These are phyloP conservation scores for Lichtheimia ornata DNA, from an alignment of 371 early-diverging fungal genomes.

Conservation along the genomic window DNA sequence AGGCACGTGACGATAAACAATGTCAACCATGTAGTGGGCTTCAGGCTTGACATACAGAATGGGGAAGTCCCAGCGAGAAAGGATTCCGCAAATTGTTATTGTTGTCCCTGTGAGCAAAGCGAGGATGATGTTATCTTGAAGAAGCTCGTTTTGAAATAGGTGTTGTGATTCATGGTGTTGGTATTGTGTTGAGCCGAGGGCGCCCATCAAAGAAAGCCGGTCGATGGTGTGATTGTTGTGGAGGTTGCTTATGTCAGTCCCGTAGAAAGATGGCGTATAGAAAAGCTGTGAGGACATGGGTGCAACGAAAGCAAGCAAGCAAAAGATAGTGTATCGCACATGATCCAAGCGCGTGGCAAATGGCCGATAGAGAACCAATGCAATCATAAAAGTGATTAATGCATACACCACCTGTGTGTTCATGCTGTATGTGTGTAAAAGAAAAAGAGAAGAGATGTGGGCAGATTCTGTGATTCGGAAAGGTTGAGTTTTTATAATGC, in stretches of 20 bases:
- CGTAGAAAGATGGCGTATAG: not conserved
- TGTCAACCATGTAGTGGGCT: not conserved
- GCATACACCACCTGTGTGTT: conserved; percentile 34
- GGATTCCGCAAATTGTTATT: conserved; percentile 29
- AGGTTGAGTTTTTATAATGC: too few relatives aligned
- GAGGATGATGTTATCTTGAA: conserved; percentile 33
- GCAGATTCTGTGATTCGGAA: too few relatives aligned
- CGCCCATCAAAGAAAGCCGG: not conserved
- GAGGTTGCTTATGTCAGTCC: too few relatives aligned
- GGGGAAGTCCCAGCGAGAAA: conserved; percentile 40
- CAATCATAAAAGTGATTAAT: conserved; percentile 27
- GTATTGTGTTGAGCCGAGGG: not conserved
- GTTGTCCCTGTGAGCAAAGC: conserved; percentile 38
- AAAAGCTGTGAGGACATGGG: conserved; percentile 23
- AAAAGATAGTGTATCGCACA: conserved; percentile 34
- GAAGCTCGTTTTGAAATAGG: not conserved
- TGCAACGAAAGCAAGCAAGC: conserved; percentile 32
- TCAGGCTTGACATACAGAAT: conserved; percentile 28
- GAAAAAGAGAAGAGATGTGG: too few relatives aligned
- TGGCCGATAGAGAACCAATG: conserved; percentile 37
- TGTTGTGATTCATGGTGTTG: not conserved
- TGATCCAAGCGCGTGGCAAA: conserved; percentile 40
- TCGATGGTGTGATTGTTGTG: not conserved
- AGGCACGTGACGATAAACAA: conserved; percentile 24
- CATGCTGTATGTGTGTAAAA: conserved; percentile 2